Evolutionary conservation across 2,329 filamentous ascomycete species (phyloP), one percentile per base, ranked within the genome.

Genomic region (Paraphoma chrysanthemicola): DNA sequence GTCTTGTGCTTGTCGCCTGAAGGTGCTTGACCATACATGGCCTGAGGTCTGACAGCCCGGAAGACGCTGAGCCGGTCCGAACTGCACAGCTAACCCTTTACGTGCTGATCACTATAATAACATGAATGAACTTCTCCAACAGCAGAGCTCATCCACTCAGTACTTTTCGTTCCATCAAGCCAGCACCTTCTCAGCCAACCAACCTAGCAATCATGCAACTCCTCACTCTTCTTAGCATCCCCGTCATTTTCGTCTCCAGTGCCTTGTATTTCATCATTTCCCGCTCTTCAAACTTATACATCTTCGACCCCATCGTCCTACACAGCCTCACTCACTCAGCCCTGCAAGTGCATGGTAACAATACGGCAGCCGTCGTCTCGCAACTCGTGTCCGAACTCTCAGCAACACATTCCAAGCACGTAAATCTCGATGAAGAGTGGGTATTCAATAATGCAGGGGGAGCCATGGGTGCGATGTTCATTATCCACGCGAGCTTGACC

Each of bases 371-470:
- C 53, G 84, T 93, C 9, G 89, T 92, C 57, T 73, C 83, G 62
- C 88, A 85, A 78, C 93, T 96, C 64, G 86, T 91, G 49, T 71
- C 79, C 57, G 88, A 92, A 78, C 83, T 96, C 53, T 80, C 82
- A 3, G 48, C 54, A 23, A 64, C 68, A 53, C 64, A 72, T 60
- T 16, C 67, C 8, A 17, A 23, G 2, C 62, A 91, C 76, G 72
- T 94, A 72, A 92, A 90, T 79, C 74, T 85, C 53, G 80, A 89
- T 56, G 87, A 94, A 79, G 90, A 94, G 77, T 96, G 92, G 92
- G 83, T 96, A 44, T 94, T 96, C 71, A 96, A 96, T 83, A 96
- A 96, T 72, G 92, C 92, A 49, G 92, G 92, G 50, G 92, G 92
- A 62, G 92, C 92, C 50, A 96, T 96, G 92, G 92, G 92, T 53